These are phyloP conservation scores for Chaetomiaceae sp. DNA, from an alignment of 2,329 filamentous ascomycete genomes.

Conservation along the genomic window DNA sequence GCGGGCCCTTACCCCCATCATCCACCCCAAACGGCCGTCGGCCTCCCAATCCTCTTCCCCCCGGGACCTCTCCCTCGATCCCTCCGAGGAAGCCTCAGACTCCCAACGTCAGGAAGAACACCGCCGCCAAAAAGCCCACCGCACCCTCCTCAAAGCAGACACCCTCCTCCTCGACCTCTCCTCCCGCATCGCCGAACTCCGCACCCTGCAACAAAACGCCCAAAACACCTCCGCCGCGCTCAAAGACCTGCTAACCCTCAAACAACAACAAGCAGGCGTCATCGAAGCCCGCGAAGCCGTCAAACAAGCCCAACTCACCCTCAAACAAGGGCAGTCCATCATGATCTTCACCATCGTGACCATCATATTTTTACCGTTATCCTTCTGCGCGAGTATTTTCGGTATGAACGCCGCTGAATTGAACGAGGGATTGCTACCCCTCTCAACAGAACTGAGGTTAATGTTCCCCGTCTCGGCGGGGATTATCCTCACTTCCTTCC, in stretches of 20 bases:
- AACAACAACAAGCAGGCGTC: conserved; percentile 44
- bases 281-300: conserved; percentile 41
- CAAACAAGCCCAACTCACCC: conserved; percentile 37
- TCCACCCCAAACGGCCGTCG: conserved; percentile 28
- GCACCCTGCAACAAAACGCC: conserved; percentile 32
- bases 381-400: conserved; percentile 26
- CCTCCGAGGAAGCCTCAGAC: background rate
- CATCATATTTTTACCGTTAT: conserved; percentile 37
- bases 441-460: conserved; percentile 16
- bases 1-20: conserved; percentile 1
- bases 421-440: conserved; percentile 19
- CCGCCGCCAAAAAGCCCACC: conserved; percentile 18
- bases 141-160: conserved; percentile 21
- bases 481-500: conserved; percentile 26
- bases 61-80: conserved; percentile 12
- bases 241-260: conserved; percentile 38
- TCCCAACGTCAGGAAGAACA: conserved; percentile 23
- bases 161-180: conserved; percentile 28
- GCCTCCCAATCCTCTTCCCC: conserved; percentile 22
- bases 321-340: conserved; percentile 40
- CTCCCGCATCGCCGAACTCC: conserved; percentile 33
- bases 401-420: conserved; percentile 26
- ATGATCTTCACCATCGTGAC: conserved; percentile 46
- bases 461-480: conserved; percentile 28
- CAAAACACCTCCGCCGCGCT: conserved; percentile 34